Conservation (phyloP, 139 green algal species). For the Coelastrella sp. region DNA sequence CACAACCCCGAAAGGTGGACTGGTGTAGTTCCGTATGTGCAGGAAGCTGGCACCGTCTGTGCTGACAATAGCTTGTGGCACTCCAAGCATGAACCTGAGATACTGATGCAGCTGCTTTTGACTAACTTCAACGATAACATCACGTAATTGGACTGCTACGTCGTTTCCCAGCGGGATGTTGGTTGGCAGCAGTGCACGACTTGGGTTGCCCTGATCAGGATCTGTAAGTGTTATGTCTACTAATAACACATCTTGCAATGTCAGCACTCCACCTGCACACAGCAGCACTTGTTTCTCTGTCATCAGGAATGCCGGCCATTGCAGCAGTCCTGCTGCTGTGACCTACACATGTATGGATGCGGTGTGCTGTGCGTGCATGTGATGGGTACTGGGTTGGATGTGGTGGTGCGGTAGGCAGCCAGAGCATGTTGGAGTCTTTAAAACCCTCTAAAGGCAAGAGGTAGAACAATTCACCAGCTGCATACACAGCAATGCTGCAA, state of each 20-base stretch:
- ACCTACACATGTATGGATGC: background rate
- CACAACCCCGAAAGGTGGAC: background rate
- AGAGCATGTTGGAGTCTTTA: too few species aligned
- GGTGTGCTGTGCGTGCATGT: background rate
- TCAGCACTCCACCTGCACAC: background rate
- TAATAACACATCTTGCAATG: constrained; percentile 11
- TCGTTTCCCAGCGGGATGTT: background rate
- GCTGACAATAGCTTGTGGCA: background rate
- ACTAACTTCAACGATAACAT: constrained; percentile 6
- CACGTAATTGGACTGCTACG: background rate
- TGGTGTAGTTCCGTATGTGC: background rate
- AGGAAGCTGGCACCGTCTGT: constrained; percentile 11
- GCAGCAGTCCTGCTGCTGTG: background rate
- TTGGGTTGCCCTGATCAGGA: background rate
- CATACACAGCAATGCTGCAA: too few species aligned
- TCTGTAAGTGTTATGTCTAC: background rate
- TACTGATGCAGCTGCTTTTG: background rate
- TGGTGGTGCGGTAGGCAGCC: too few species aligned
- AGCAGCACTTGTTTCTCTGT: background rate
- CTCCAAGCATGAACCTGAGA: background rate
- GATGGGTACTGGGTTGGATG: background rate
- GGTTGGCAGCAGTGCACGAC: background rate
- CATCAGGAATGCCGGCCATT: background rate
- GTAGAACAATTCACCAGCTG: too few species aligned
- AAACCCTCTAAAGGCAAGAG: too few species aligned